Evolutionary conservation across 495 filamentous ascomycete genomes (phyloP), one percentile per base, ranked within the genome.

Genomic region (Evernia prunastri): DNA sequence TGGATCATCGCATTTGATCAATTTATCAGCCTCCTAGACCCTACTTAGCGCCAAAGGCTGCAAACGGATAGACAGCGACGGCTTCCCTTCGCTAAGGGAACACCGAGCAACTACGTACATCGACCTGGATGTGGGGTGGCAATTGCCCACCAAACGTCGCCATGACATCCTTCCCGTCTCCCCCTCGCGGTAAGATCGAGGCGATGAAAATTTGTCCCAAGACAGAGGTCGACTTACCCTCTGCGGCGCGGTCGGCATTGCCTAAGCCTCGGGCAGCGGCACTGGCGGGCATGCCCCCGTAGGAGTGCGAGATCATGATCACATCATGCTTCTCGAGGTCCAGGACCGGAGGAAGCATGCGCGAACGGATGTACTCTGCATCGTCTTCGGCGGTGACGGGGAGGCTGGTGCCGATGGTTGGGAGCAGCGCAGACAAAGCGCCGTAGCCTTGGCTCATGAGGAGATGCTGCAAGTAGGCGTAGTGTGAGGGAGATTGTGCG

Each of bases 241-340:
- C 64, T 12, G 59, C 68, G 53, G 66, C 63, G 10, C 79, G 71
- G 8, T 76, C 69, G 1, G 53, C 39, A 63, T 78, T 79, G 59
- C 72, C 75, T 27, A 79, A 67, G 1, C 74, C 78, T 42, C 78
- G 77, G 53, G 82, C 65, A 3, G 80, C 79, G 60, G 78, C 80
- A 70, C 70, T 76, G 5, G 77, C 79, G 0, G 81, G 78, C 23
- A 80, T 62, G 5, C 81, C 81, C 40, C 80, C 72, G 74, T 80
- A 83, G 49, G 77, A 79, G 66, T 82, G 80, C 25, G 70, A 75
- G 13, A 82, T 69, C n/a, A 82, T 65, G 20, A 83, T 72, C 20
- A 83, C 74, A 63, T 83, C 74, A 45, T 63, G 59, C 42, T 71
- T 69, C 1, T 79, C 78, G 4, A 72, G 40, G 68, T 78, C 68